Evolutionary conservation across 2,329 filamentous ascomycete genomes (phyloP).

Genomic region (Ophiosphaerella herpotricha): DNA sequence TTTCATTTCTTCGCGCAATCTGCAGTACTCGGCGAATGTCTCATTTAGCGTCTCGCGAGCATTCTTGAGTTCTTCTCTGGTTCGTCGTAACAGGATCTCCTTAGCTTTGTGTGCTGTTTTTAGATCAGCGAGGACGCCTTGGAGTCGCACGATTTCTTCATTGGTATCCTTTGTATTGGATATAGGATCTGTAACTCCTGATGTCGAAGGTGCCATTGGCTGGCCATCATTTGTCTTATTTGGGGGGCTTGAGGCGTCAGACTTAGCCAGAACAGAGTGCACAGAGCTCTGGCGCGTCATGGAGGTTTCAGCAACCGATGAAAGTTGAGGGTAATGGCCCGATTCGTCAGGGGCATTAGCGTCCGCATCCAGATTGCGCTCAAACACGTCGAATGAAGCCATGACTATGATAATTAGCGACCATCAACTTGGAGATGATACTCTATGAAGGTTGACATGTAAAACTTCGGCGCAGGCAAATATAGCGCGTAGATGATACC

Average conservation of each 20-base stretch:
- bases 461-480: slow-evolving; percentile 27
- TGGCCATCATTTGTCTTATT: not conserved
- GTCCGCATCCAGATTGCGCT: slow-evolving; percentile 20
- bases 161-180: slow-evolving; percentile 17
- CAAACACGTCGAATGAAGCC: slow-evolving; percentile 39
- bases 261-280: slow-evolving; percentile 16
- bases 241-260: slow-evolving; percentile 11
- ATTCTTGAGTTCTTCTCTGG: slow-evolving; percentile 33
- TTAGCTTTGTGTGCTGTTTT: slow-evolving; percentile 34
- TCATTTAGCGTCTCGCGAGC: slow-evolving; percentile 35
- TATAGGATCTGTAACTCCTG: slow-evolving; percentile 11
- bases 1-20: slow-evolving; percentile 37
- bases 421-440: slow-evolving; percentile 16
- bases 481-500: slow-evolving; percentile 15
- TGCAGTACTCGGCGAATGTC: slow-evolving; percentile 35
- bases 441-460: slow-evolving; percentile 18
- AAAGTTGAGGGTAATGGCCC: slow-evolving; percentile 11
- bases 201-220: not conserved
- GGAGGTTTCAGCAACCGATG: slow-evolving; percentile 33
- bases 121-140: slow-evolving; percentile 27
- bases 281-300: slow-evolving; percentile 21
- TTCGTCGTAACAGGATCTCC: slow-evolving; percentile 29
- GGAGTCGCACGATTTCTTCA: slow-evolving; percentile 37
- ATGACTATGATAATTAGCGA: slow-evolving; percentile 31
- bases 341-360: slow-evolving; percentile 20